These are phyloP conservation scores for Candida caryicola DNA, from an alignment of 805 yeast genomes.

Conservation along the genomic window DNA sequence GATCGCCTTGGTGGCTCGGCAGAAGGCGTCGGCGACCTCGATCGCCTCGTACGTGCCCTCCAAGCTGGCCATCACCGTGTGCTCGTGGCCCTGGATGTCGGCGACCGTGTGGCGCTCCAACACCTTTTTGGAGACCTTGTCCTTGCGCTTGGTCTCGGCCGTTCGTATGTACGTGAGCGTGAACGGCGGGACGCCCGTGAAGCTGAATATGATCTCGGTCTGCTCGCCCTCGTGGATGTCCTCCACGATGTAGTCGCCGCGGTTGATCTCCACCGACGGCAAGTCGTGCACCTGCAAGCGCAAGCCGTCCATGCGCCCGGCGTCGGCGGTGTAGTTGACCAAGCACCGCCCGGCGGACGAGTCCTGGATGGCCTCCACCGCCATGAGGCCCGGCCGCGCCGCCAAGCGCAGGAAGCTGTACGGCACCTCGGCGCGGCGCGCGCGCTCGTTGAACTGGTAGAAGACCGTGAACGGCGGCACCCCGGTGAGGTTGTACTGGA, in stretches of 20 bases:
- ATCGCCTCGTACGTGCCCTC: constrained; percentile 95
- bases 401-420: constrained; percentile 63
- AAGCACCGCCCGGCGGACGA: constrained; percentile 68
- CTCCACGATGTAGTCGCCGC: constrained; percentile 71
- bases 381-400: constrained; percentile 73
- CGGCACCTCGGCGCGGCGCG: constrained; percentile 54
- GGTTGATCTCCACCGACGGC: constrained; percentile 77
- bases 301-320: constrained; percentile 31
- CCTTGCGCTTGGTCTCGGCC: constrained; percentile 38
- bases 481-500: constrained; percentile 74
- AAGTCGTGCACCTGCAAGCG: constrained; percentile 42
- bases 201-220: constrained; percentile 78
- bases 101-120: constrained; percentile 61
- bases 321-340: constrained; percentile 49
- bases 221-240: constrained; percentile 94
- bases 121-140: constrained; percentile 19
- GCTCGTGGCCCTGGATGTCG: constrained; percentile 66
- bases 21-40: constrained; percentile 81
- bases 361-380: constrained; percentile 68
- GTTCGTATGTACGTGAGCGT: constrained; percentile 79
- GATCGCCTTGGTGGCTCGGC: constrained; percentile 35
- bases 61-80: constrained; percentile 70
- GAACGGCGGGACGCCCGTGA: constrained; percentile 90
- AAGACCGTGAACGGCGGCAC: constrained; percentile 73
- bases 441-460: constrained; percentile 67